Base-by-base conservation (phyloP, 106 monocot species). In the Dendrobium huoshanense region DNA sequence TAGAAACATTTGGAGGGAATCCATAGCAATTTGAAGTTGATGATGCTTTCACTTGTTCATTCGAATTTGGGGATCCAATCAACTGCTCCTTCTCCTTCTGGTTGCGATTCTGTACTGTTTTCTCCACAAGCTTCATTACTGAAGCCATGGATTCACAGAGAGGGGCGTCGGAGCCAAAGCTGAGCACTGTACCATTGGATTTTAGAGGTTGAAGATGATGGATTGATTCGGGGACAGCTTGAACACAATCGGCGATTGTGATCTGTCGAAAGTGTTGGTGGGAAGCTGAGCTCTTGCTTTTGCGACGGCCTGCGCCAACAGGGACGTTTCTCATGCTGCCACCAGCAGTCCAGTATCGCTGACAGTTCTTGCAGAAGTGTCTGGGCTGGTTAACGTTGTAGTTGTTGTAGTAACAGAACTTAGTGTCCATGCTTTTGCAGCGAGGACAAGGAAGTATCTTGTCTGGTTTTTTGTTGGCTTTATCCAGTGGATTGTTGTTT, bases 391-490 rank as follows among this genome's bases (percentile, higher is more conserved):
- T 85, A 18, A 85, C 77, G 68, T 88, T 88, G 80, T 85, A 85
- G 67, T 88, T 88, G 83, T 88, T 88, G 88, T 55, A 88, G 67
- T 88, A 88, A 70, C 88, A 88, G 80, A 88, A 88, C 80, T 88
- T 88, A 51, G 88, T 88, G 54, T 82, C 83, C 67, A 74, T 51
- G 67, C 88, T 88, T 22, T 54, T 81, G 77, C 88, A 88, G 22
- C 88, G 82, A 25, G 88, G 88, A 33, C 88, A 88, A 9, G 88
- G 85, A 2, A 85, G 72, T 15, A 85, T 83, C 70, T 83, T 85
- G 45, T 85, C 88, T 0, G 84, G 82, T 80, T 88, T 61, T 45
- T 51, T 51, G 13, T 51, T 51, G 51, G 51, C 10, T 13, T 51
- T 51, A 3, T 37, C 31, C 37, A 22, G 55, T 17, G 17, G 15